These are phyloP conservation scores for Theileria equi DNA, from an alignment of 169 alveolate genomes.

Conservation along the genomic window DNA sequence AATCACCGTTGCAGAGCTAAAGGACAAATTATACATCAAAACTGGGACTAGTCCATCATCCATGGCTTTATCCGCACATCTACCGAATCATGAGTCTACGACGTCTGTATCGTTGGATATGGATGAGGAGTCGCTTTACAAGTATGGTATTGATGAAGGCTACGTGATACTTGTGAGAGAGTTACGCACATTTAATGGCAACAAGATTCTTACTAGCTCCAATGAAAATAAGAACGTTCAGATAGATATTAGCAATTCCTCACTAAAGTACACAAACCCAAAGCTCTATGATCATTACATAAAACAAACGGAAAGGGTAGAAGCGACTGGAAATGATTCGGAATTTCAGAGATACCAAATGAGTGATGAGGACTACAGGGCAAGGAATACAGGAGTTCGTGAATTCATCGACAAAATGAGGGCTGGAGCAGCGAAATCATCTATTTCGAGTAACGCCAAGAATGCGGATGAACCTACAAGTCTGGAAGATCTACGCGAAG, in stretches of 20 bases:
- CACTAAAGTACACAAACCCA: slow-evolving; percentile 11
- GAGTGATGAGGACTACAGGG: slow-evolving; percentile 85
- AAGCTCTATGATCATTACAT: slow-evolving; percentile 22
- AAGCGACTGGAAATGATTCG: slow-evolving; percentile 17
- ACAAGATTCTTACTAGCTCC: not conserved
- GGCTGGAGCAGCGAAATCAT: not conserved
- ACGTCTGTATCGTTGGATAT: slow-evolving; percentile 52
- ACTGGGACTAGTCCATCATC: slow-evolving; percentile 51
- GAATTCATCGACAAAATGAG: slow-evolving; percentile 72
- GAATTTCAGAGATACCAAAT: slow-evolving; percentile 73
- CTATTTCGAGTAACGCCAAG: not conserved
- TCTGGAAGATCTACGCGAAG: slow-evolving; percentile 22
- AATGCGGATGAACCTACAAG: not conserved
- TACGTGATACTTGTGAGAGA: slow-evolving; percentile 55
- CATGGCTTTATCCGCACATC: slow-evolving; percentile 64
- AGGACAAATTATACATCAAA: slow-evolving; percentile 61
- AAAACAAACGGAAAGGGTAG: slow-evolving; percentile 38
- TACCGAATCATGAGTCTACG: slow-evolving; percentile 22
- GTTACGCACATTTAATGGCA: not conserved
- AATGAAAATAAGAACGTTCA: not conserved
- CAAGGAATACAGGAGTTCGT: slow-evolving; percentile 77
- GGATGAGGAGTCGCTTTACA: slow-evolving; percentile 28
- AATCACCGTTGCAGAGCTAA: slow-evolving; percentile 57
- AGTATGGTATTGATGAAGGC: slow-evolving; percentile 56
- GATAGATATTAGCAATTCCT: not conserved